Evolutionary conservation across 2,329 filamentous ascomycete genomes (phyloP), one percentile per base, ranked within the genome.

Genomic region (Xylariaceae sp.): DNA sequence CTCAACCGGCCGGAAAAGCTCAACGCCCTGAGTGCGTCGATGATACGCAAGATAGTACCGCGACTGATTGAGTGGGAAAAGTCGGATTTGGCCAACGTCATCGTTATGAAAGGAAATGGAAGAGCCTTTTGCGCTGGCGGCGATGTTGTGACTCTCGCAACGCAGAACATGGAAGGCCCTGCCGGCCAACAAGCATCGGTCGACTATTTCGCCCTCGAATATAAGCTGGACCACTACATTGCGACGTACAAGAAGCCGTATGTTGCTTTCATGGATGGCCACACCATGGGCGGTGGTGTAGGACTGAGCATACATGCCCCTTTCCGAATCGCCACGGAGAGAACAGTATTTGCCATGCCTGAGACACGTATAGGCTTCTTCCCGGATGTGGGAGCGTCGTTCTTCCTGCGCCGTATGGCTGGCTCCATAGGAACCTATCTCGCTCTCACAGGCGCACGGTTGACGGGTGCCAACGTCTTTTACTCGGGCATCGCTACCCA

Each of bases 351-450:
- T 67, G 91, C 95, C 64, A 99, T 99, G 94, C 94, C 94, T 32
- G 94, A 99, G 76, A 99, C 94, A 3, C 95, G 85, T 6, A 99
- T 99, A 68, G 94, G 94, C 40, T 96, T 97, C 79, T 99, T 99
- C 79, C 94, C 95, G 5, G 95, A 99, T 67, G 94, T 99, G 47
- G 94, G 94, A 58, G 95, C 87, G 34, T 95, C 89, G 8, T 99
- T 97, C 77, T 97, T 97, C 79, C 78, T 99, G 51, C 89, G 94
- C 12, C 82, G 91, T 60, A 85, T 99, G 78, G 85, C 95, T 65
- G 94, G 94, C 48, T 77, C 85, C 56, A 74, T 95, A 53, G 94
- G 94, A 54, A 96, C 89, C 26, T 99, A 97, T 73, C 84, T 99
- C 43, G 94, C 91, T 26, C 78, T 99, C 60, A 99, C 94, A 6